Percentiles rank a stretch among this genome's conserved stretches.
Evolutionary conservation across 805 yeast genomes (phyloP).

Genomic region (Yamadazyma laniorum): DNA sequence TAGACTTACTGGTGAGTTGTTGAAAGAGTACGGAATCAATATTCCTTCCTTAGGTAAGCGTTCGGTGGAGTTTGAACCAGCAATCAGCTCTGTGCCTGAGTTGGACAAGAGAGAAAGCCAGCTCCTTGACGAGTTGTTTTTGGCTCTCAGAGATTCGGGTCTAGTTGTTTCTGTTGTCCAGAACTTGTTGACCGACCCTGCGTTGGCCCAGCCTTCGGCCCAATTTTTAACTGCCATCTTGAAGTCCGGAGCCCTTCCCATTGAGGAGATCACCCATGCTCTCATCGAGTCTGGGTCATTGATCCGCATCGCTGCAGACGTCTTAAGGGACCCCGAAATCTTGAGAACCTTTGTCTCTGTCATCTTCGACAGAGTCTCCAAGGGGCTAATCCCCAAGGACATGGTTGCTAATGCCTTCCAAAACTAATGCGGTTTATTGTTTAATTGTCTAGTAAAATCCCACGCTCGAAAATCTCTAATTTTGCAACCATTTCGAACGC

Average conservation of each 20-base stretch:
- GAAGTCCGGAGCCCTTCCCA: constrained; percentile 23
- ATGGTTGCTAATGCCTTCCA: constrained; percentile 9
- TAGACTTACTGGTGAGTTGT: constrained; percentile 20
- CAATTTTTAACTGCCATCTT: constrained; percentile 22
- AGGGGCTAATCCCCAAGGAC: constrained; percentile 19
- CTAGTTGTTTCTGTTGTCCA: constrained; percentile 23
- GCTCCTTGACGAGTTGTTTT: constrained; percentile 17
- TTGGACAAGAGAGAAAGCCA: constrained; percentile 20
- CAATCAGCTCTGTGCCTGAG: neutral
- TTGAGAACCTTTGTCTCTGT: constrained; percentile 18
- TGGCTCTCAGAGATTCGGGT: constrained; percentile 23
- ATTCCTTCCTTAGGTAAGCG: constrained; percentile 1
- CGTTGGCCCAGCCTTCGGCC: constrained; percentile 26
- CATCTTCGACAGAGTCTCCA: constrained; percentile 18
- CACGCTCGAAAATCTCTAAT: neutral
- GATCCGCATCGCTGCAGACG: constrained; percentile 15
- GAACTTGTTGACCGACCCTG: constrained; percentile 25
- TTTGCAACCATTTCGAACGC: constrained; percentile 9
- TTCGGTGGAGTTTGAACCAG: neutral
- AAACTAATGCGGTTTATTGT: too few relatives aligned
- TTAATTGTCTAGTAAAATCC: neutral
- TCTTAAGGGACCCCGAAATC: constrained; percentile 21
- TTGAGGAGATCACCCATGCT: constrained; percentile 19
- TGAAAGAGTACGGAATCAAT: constrained; percentile 18
- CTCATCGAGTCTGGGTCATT: constrained; percentile 21